phyloP scores from a whole-genome alignment of 768 basidiomycete genomes.

The Lentinula boryana region DNA sequence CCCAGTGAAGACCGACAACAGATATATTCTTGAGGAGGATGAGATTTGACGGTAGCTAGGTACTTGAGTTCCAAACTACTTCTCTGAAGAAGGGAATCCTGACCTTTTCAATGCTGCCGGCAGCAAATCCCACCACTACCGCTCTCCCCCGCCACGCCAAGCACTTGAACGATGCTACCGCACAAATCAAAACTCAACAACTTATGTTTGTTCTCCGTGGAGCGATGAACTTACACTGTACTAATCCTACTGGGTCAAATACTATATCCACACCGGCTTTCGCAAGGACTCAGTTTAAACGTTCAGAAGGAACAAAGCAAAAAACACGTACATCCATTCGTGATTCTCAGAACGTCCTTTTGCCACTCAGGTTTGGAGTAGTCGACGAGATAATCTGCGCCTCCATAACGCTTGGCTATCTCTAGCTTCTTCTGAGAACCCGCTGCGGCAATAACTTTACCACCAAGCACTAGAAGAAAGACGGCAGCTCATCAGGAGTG shows the following conservation, averaged over 20 bases:
- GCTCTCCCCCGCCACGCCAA: slow-evolving; percentile 93
- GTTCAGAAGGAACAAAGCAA: background rate
- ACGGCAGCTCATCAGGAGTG: background rate
- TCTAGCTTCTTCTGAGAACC: slow-evolving; percentile 75
- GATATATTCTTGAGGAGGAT: slow-evolving; percentile 84
- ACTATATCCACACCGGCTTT: slow-evolving; percentile 35
- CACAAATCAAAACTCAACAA: background rate
- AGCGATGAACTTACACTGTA: slow-evolving; percentile 41
- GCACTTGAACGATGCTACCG: slow-evolving; percentile 80
- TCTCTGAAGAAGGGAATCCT: background rate
- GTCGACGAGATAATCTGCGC: slow-evolving; percentile 79
- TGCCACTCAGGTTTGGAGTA: slow-evolving; percentile 83
- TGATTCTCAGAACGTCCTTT: slow-evolving; percentile 80
- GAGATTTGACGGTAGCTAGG: slow-evolving; percentile 75
- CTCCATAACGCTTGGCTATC: slow-evolving; percentile 67
- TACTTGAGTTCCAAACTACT: background rate
- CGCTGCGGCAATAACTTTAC: slow-evolving; percentile 92
- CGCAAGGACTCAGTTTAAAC: background rate
- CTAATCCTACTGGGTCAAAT: slow-evolving; percentile 82
- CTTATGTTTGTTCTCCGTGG: background rate
- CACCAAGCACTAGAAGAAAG: slow-evolving; percentile 62
- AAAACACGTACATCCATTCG: slow-evolving; percentile 57
- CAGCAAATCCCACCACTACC: slow-evolving; percentile 91
- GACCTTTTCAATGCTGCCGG: slow-evolving; percentile 79
- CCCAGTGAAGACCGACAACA: slow-evolving; percentile 84